Conservation (phyloP, 768 basidiomycete species). For the Suillus subalutaceus region DNA sequence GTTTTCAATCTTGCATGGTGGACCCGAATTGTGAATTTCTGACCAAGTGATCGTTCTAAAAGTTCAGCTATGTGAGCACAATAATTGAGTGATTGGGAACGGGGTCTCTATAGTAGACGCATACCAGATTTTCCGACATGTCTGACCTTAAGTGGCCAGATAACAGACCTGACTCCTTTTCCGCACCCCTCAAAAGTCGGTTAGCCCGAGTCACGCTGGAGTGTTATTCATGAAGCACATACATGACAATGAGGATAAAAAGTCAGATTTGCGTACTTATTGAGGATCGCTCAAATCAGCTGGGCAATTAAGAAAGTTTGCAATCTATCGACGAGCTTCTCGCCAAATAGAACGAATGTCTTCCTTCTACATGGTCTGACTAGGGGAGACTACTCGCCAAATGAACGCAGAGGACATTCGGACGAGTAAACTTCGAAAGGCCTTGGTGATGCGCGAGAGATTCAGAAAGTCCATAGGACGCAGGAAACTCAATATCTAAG, state of each 20-base stretch:
- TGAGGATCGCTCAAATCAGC: constrained; percentile 19
- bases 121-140: not conserved
- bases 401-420: constrained; percentile 27
- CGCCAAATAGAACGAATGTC: constrained; percentile 14
- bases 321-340: constrained; percentile 34
- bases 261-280: constrained; percentile 16
- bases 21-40: not conserved
- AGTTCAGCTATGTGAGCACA: not conserved
- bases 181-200: not conserved
- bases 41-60: not conserved
- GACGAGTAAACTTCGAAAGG: constrained; percentile 40
- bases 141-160: constrained; percentile 11
- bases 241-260: constrained; percentile 24
- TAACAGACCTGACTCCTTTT: not conserved
- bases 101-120: not conserved
- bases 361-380: no score
- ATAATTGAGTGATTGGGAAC: not conserved
- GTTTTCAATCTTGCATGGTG: not conserved
- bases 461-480: constrained; percentile 43
- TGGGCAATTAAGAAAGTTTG: constrained; percentile 20
- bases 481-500: constrained; percentile 43
- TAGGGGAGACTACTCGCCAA: not conserved
- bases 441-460: constrained; percentile 43
- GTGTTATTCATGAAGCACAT: constrained; percentile 12
- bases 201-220: not conserved